A percentile compares a stretch with the other conserved stretches of the same genome.
These are phyloP conservation scores for Cubamyces sp. DNA, from an alignment of 768 basidiomycete genomes.

Conservation along the genomic window DNA sequence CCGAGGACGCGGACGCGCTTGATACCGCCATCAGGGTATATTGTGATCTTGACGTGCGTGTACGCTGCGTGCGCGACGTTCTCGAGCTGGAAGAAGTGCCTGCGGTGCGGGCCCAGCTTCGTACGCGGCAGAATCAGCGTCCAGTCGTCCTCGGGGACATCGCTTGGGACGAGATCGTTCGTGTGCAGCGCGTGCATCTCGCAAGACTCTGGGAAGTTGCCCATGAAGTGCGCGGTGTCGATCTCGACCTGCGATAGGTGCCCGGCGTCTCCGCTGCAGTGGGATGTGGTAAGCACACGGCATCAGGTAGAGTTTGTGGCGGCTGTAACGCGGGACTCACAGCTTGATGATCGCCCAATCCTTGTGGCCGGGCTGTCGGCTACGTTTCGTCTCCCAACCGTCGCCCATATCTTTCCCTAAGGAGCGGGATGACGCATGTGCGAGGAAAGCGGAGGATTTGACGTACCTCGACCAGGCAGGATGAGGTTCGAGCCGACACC, in stretches of 20 bases:
- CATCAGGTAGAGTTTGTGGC: background rate
- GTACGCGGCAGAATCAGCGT: slow-evolving; percentile 70
- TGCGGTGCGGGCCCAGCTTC: slow-evolving; percentile 86
- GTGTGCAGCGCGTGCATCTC: slow-evolving; percentile 67
- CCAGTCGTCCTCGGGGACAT: slow-evolving; percentile 60
- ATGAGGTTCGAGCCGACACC: slow-evolving; percentile 91
- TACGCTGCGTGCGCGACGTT: slow-evolving; percentile 59
- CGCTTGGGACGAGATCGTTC: slow-evolving; percentile 38
- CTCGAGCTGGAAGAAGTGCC: slow-evolving; percentile 87
- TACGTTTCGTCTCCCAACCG: slow-evolving; percentile 98
- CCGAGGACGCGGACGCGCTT: slow-evolving; percentile 91
- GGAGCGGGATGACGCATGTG: slow-evolving; percentile 5
- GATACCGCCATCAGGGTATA: slow-evolving; percentile 93
- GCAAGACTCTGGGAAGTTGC: slow-evolving; percentile 91
- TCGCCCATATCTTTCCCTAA: slow-evolving; percentile 91
- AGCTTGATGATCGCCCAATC: slow-evolving; percentile 93
- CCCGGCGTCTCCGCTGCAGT: slow-evolving; percentile 69
- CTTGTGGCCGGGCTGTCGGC: slow-evolving; percentile 74
- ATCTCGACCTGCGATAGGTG: slow-evolving; percentile 79
- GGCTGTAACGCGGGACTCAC: slow-evolving; percentile 47
- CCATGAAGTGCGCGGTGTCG: slow-evolving; percentile 95
- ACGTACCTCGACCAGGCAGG: slow-evolving; percentile 79
- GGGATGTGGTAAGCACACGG: background rate
- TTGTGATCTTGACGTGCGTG: slow-evolving; percentile 87
- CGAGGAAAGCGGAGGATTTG: slow-evolving; percentile 5